Base-by-base conservation (phyloP, 1,284 basidiomycete species). In the Chalciporus sp. region DNA sequence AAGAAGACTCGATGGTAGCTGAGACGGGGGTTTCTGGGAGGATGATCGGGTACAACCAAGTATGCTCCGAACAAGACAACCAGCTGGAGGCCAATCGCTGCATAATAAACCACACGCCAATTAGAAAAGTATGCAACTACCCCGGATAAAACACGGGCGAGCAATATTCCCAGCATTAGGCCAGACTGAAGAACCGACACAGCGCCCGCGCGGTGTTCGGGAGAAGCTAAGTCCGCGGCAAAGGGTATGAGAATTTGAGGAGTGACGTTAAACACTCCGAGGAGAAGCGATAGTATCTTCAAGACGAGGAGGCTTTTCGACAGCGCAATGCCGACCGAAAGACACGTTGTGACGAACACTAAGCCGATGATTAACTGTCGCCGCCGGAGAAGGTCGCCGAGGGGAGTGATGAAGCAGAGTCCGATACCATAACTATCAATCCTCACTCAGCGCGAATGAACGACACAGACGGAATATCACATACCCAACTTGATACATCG, bases 101-200 rank as follows among this genome's bases (percentile, higher is more conserved):
- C 75, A 69, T 83, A 89, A 60, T 86, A 90, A 19, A 86, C 81
- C 33, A 85, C 80, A 23, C 82, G 74, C 83, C 84, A 90, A 12
- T 76, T 74, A 0, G 73, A 68, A 54, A 82, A 85, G 57, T 89
- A 74, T 2, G 82, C 81, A 35, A 92, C 81, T 42, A 88, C 73
- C 0, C 88, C 88, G 0, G 84, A 79, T 1, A 91, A 67, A 0
- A 90, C 84, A 43, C 87, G 76, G 0, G 86, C 88, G 14, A 83
- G 70, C 16, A 90, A 78, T 35, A 90, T 71, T n/a, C 89, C 88
- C 17, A 88, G 76, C 29, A 90, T 77, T 17, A 90, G 72, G 0
- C 88, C 89, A 0, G 84, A 80, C 12, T 88, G 70, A 2, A 88
- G 85, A 49, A 89, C 80, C 1, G 85, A 83, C 52, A 91, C 75